These are phyloP conservation scores for Pleoardoris graminearum DNA, from an alignment of 2,329 filamentous ascomycete species.

Conservation along the genomic window DNA sequence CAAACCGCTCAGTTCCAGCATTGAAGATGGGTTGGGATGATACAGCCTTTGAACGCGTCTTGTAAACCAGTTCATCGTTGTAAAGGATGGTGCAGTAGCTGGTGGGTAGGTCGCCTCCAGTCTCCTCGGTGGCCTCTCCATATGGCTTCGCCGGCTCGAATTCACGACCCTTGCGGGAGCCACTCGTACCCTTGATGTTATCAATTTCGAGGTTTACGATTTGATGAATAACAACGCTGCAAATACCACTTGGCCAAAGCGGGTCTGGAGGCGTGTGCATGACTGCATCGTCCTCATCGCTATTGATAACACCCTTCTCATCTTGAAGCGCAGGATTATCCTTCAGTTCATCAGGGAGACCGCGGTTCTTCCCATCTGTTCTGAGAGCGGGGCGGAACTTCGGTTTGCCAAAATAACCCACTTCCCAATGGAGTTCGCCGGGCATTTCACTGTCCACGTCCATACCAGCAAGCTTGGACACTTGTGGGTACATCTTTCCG, in stretches of 20 bases:
- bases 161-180: conserved; percentile 80
- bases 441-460: conserved; percentile 87
- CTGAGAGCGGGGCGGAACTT: conserved; percentile 81
- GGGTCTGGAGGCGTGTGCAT: conserved; percentile 90
- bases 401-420: conserved; percentile 92
- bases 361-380: conserved; percentile 82
- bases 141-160: conserved; percentile 85
- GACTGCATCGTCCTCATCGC: conserved; percentile 77
- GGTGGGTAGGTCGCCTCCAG: conserved; percentile 77
- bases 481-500: conserved; percentile 87
- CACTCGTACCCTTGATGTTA: conserved; percentile 82
- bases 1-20: conserved; percentile 88
- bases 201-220: conserved; percentile 94
- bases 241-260: conserved; percentile 90
- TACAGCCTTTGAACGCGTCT: conserved; percentile 91
- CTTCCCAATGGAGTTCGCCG: conserved; percentile 92
- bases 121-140: conserved; percentile 85
- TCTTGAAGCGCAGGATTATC: conserved; percentile 80
- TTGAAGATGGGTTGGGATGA: conserved; percentile 97
- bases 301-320: conserved; percentile 78
- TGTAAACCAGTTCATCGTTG: conserved; percentile 89
- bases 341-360: conserved; percentile 72
- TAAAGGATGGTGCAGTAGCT: conserved; percentile 91
- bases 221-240: conserved; percentile 86
- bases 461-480: conserved; percentile 80